These are phyloP conservation scores for Aspergillus vadensis DNA, from an alignment of 2,329 filamentous ascomycete species.

Conservation along the genomic window DNA sequence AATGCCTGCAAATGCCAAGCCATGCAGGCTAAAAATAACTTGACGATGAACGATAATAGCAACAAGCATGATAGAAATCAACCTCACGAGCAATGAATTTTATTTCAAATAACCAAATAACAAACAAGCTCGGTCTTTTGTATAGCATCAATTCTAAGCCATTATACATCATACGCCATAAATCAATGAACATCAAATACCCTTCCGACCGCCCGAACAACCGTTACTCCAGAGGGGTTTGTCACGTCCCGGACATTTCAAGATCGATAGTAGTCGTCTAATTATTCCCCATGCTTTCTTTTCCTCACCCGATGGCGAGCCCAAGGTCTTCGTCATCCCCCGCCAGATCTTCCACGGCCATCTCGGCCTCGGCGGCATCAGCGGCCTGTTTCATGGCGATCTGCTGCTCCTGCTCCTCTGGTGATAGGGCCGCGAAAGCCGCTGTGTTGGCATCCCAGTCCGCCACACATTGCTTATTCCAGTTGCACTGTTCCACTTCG, in stretches of 20 bases:
- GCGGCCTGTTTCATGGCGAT: slow-evolving; percentile 13
- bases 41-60: no score
- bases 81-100: no score
- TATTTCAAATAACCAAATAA: no score
- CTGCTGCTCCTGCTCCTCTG: slow-evolving; percentile 16
- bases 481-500: slow-evolving; percentile 18
- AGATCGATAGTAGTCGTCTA: not conserved
- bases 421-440: slow-evolving; percentile 12
- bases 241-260: not conserved
- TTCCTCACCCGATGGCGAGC: not conserved
- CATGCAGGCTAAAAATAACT: no score
- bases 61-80: no score
- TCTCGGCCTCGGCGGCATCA: slow-evolving; percentile 5
- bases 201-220: not conserved
- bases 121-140: no score
- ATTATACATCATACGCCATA: no score
- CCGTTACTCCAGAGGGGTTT: not conserved
- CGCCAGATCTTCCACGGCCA: not conserved
- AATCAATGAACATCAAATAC: no score
- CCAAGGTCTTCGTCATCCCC: not conserved
- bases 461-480: slow-evolving; percentile 17
- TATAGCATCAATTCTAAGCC: no score
- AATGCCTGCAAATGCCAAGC: no score
- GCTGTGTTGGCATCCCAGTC: slow-evolving; percentile 16
- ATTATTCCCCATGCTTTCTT: not conserved